These are phyloP conservation scores for Ascochyta viciae-villosae DNA, from an alignment of 2,329 filamentous ascomycete species.

Conservation along the genomic window DNA sequence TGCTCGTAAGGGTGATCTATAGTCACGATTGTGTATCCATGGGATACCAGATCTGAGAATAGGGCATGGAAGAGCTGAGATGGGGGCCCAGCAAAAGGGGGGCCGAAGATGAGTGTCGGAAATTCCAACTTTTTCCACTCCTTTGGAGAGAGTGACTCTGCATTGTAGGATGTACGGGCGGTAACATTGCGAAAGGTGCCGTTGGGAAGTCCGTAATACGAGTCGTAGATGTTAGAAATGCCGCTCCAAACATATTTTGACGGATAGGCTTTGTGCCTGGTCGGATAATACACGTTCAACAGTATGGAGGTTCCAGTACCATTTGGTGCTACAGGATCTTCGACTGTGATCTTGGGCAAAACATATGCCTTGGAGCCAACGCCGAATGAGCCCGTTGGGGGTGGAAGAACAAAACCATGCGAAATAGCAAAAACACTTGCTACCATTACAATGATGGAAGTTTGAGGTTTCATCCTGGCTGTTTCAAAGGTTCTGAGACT, in stretches of 20 bases:
- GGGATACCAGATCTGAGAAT: constrained; percentile 19
- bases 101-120: constrained; percentile 21
- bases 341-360: constrained; percentile 16
- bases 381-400: constrained; percentile 22
- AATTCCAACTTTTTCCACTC: neutral
- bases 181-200: too few species aligned
- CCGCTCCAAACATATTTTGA: constrained; percentile 1
- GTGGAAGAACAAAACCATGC: constrained; percentile 16
- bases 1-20: constrained; percentile 28
- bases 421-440: neutral
- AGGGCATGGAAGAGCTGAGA: constrained; percentile 15
- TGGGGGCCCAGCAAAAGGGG: constrained; percentile 18
- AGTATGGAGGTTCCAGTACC: constrained; percentile 17
- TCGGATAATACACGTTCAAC: constrained; percentile 26
- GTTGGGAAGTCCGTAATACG: neutral
- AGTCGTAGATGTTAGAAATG: neutral
- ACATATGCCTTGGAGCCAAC: constrained; percentile 21
- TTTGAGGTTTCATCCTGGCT: constrained; percentile 18
- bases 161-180: too few species aligned
- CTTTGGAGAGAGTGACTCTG: neutral
- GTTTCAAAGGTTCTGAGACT: too few species aligned
- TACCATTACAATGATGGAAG: constrained; percentile 1
- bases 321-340: constrained; percentile 23
- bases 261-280: constrained; percentile 9
- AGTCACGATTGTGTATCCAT: constrained; percentile 21